Evolutionary conservation across 2,329 filamentous ascomycete species (phyloP).

Genomic region (Atkinsonella hypoxylon): DNA sequence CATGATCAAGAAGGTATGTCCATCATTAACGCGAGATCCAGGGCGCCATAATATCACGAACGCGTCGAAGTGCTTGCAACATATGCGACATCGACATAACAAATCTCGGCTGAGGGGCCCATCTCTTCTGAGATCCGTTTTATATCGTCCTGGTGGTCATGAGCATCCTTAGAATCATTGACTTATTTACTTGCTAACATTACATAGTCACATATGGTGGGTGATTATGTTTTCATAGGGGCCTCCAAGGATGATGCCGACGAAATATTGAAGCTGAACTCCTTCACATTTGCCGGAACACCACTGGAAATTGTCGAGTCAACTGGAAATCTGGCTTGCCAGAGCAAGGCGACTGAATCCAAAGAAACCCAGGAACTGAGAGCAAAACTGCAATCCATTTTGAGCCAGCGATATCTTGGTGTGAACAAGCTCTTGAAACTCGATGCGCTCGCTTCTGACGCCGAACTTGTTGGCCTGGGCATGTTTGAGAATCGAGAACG

Average conservation of each 20-base stretch:
- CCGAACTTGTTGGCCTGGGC: constrained; percentile 58
- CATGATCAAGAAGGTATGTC: constrained; percentile 69
- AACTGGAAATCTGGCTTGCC: constrained; percentile 25
- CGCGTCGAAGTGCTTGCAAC: constrained; percentile 2
- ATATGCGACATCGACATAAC: constrained; percentile 1
- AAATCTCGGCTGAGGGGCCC: neutral
- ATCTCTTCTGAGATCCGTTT: neutral
- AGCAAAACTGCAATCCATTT: constrained; percentile 55
- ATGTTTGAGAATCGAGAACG: constrained; percentile 62
- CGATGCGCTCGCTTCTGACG: constrained; percentile 62
- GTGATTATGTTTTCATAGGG: constrained; percentile 57
- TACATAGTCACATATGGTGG: constrained; percentile 56
- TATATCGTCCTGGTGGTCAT: constrained; percentile 1
- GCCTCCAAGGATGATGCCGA: constrained; percentile 52
- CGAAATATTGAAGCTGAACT: constrained; percentile 55
- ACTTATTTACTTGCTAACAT: constrained; percentile 44
- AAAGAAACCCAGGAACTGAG: constrained; percentile 48
- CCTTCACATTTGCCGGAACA: constrained; percentile 55
- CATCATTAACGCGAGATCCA: constrained; percentile 17
- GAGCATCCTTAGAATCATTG: neutral
- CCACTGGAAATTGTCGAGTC: constrained; percentile 43
- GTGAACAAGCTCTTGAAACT: constrained; percentile 69
- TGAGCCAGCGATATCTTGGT: constrained; percentile 62
- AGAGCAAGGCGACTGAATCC: constrained; percentile 32
- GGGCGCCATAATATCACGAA: constrained; percentile 6